Conservation (phyloP, 257 asterid genomes). For the Salvia splendens region DNA sequence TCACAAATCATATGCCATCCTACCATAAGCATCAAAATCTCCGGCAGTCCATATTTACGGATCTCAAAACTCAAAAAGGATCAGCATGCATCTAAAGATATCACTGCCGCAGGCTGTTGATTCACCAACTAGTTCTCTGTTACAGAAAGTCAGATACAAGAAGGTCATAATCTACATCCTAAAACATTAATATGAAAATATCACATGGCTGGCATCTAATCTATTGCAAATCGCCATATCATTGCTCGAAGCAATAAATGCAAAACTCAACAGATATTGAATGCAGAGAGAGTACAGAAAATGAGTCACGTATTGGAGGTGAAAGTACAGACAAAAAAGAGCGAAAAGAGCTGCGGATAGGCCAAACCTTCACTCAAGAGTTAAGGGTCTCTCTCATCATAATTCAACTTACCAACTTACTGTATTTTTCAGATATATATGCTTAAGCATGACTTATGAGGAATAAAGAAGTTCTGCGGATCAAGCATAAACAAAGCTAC, state of each 20-base stretch:
- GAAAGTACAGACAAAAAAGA: background rate
- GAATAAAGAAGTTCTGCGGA: background rate
- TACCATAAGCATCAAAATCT: background rate
- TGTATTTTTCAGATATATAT: background rate
- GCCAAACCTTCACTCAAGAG: background rate
- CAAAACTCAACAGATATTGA: background rate
- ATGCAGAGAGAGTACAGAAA: background rate
- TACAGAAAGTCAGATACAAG: conserved; percentile 13
- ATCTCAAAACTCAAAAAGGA: background rate
- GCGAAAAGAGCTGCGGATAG: background rate
- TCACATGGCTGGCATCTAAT: background rate
- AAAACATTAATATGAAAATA: background rate
- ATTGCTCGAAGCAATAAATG: background rate
- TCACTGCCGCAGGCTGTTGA: background rate
- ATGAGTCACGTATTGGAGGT: background rate
- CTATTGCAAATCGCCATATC: background rate
- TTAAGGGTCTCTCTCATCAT: background rate
- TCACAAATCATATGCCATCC: background rate
- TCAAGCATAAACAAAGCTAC: background rate
- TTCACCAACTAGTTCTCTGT: background rate
- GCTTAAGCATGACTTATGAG: background rate
- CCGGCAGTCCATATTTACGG: background rate
- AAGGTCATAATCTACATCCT: background rate
- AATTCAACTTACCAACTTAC: background rate
- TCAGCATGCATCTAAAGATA: background rate